Conservation (phyloP, 148 eudicot genomes). For the Chenopodium formosanum region DNA sequence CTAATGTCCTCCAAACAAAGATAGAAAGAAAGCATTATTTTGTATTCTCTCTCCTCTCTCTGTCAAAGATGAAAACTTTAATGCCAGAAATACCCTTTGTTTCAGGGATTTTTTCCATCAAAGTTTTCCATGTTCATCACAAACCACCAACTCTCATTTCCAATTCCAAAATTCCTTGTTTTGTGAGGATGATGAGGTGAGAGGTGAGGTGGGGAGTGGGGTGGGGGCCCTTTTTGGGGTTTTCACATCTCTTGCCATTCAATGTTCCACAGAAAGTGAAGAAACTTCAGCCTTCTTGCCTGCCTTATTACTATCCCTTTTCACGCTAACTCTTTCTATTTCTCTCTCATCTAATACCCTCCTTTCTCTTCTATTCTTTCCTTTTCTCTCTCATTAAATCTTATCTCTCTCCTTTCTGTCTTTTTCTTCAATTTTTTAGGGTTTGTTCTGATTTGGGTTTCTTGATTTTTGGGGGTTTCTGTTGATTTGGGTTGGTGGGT, state of each 20-base stretch:
- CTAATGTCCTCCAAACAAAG: conserved; percentile 19
- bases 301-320: not conserved
- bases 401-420: not conserved
- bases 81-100: conserved; percentile 31
- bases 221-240: conserved; percentile 35
- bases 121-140: conserved; percentile 26
- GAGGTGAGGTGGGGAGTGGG: not conserved
- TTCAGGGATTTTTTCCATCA: too few species aligned
- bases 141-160: conserved; percentile 15
- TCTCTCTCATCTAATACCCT: conserved; percentile 16
- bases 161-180: not conserved
- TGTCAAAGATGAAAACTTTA: not conserved
- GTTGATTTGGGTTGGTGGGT: conserved; percentile 22
- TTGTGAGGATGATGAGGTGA: too few species aligned
- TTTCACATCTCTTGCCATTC: conserved; percentile 32
- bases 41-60: not conserved
- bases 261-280: conserved; percentile 22
- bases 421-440: conserved; percentile 17
- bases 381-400: not conserved
- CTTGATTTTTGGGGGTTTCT: not conserved
- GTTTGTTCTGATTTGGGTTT: conserved; percentile 21
- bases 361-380: not conserved
- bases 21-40: conserved; percentile 1
- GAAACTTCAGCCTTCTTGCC: not conserved
- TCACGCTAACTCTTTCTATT: not conserved